phyloP scores from a whole-genome alignment of 2,329 filamentous ascomycete species.

The Emmonsiellopsis sp. region DNA sequence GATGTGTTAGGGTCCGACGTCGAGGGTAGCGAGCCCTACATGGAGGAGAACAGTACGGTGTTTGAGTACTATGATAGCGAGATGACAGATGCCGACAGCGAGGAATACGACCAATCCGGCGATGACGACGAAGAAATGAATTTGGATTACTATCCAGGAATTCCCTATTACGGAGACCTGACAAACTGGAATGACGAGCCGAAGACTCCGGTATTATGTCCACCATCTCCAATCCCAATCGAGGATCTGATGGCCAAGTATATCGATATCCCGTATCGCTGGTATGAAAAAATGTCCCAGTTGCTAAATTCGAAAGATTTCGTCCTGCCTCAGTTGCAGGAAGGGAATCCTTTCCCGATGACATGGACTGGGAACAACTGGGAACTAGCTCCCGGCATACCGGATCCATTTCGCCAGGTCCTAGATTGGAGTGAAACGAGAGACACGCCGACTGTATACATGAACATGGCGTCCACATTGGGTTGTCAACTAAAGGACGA shows the following conservation, averaged over 20 bases:
- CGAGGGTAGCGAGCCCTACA: not conserved
- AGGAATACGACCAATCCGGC: not conserved
- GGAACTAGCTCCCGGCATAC: no score
- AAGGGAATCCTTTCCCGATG: no score
- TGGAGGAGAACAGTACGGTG: not conserved
- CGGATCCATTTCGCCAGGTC: no score
- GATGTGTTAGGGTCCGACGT: no score
- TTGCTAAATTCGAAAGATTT: not conserved
- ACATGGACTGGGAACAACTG: no score
- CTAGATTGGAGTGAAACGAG: not conserved
- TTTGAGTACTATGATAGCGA: not conserved
- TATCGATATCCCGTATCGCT: not conserved
- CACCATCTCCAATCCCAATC: not conserved
- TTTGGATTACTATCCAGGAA: not conserved
- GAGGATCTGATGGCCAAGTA: not conserved
- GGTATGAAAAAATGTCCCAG: not conserved
- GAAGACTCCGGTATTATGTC: not conserved
- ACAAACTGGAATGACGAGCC: not conserved
- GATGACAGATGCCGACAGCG: not conserved
- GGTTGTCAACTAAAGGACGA: not conserved
- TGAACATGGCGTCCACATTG: not conserved
- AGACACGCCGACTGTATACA: not conserved
- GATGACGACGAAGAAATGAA: not conserved
- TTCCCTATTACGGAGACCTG: not conserved
- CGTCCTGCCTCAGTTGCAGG: no score